phyloP scores from a whole-genome alignment of 768 basidiomycete genomes.

The Agrocybe chaxingu region DNA sequence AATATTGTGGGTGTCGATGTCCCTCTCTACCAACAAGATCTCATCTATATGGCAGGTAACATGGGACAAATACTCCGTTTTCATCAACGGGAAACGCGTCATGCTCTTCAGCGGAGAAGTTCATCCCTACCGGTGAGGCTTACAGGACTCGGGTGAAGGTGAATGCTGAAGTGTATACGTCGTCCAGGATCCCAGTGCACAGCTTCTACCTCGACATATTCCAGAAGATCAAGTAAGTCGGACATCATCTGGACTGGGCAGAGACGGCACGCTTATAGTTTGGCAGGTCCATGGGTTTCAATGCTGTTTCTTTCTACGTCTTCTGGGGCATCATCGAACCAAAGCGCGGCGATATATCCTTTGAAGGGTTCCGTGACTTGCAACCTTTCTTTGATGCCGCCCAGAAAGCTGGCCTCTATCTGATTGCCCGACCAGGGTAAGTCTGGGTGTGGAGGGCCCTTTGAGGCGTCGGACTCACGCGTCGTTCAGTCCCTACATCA shows the following conservation, averaged over 20 bases:
- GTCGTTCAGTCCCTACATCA: conserved; percentile 36
- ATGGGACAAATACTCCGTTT: conserved; percentile 41
- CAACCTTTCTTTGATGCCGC: conserved; percentile 56
- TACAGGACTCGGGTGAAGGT: too few relatives aligned
- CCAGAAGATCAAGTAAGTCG: conserved; percentile 40
- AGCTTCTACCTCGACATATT: conserved; percentile 41
- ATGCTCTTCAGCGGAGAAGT: conserved; percentile 42
- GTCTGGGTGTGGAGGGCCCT: background rate
- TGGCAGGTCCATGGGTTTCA: conserved; percentile 37
- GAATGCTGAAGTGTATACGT: conserved; percentile 8
- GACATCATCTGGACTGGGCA: background rate
- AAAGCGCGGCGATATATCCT: conserved; percentile 47
- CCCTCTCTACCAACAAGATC: background rate
- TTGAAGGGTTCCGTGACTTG: conserved; percentile 51
- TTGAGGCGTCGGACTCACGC: background rate
- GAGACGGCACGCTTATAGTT: background rate
- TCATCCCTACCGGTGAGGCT: conserved; percentile 36
- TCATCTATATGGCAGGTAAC: conserved; percentile 27
- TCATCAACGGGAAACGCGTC: conserved; percentile 38
- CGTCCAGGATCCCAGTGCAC: conserved; percentile 34
- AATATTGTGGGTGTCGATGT: conserved; percentile 23
- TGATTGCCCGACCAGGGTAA: conserved; percentile 51
- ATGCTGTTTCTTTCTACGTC: conserved; percentile 41
- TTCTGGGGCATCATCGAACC: conserved; percentile 44
- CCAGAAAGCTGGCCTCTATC: conserved; percentile 50